These are phyloP conservation scores for Hebeloma cylindrosporum DNA, from an alignment of 768 basidiomycete genomes.

Conservation along the genomic window DNA sequence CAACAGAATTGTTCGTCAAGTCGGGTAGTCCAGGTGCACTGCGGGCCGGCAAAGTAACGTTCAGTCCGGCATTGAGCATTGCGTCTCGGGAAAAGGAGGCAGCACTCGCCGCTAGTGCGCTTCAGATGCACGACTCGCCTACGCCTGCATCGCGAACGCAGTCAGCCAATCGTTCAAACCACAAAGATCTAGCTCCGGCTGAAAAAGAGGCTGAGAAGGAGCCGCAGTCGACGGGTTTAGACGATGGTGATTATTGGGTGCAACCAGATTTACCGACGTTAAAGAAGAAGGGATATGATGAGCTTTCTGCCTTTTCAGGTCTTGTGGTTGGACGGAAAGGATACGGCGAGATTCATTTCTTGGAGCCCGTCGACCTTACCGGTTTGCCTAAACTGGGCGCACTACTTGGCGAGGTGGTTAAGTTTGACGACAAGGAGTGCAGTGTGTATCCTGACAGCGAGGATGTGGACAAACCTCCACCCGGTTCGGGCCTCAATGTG, in stretches of 20 bases:
- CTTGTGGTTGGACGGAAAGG: constrained; percentile 90
- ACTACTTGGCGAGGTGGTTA: constrained; percentile 82
- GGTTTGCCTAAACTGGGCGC: constrained; percentile 75
- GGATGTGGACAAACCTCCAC: constrained; percentile 79
- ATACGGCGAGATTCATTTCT: constrained; percentile 86
- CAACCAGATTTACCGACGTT: constrained; percentile 77
- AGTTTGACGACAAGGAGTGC: constrained; percentile 90
- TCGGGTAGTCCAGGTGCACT: constrained; percentile 44
- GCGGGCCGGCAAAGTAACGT: constrained; percentile 58
- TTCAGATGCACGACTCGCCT: constrained; percentile 33
- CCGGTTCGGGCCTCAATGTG: constrained; percentile 88
- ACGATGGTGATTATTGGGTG: constrained; percentile 91
- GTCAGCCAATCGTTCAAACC: constrained; percentile 41
- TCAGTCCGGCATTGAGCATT: constrained; percentile 73
- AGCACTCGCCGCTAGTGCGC: constrained; percentile 35
- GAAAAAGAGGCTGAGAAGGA: constrained; percentile 32
- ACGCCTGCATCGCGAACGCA: constrained; percentile 37
- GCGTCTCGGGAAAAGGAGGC: constrained; percentile 76
- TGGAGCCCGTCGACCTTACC: constrained; percentile 82
- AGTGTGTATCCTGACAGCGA: constrained; percentile 91
- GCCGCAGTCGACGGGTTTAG: constrained; percentile 41
- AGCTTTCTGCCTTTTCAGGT: constrained; percentile 69
- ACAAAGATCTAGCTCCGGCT: constrained; percentile 38
- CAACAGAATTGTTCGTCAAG: constrained; percentile 64
- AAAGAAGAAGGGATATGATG: constrained; percentile 67